These are phyloP conservation scores for Clavispora phyllophila DNA, from an alignment of 805 yeast genomes.

Conservation along the genomic window DNA sequence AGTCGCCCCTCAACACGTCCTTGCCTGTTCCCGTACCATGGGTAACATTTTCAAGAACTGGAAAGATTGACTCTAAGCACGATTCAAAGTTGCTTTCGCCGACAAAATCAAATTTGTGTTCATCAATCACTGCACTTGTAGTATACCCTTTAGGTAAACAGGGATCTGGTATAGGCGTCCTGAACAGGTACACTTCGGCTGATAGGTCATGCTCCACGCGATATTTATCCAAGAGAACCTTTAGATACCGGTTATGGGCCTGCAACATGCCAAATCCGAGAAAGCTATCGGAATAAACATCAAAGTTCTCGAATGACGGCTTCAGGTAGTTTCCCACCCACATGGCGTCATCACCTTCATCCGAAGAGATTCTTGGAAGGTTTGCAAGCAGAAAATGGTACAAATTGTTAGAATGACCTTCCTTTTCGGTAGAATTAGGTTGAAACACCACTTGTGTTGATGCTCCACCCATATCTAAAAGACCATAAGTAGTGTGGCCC, in stretches of 20 bases:
- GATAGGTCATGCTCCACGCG: slow-evolving; percentile 13
- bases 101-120: slow-evolving; percentile 29
- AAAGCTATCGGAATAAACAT: slow-evolving; percentile 52
- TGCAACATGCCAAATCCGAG: slow-evolving; percentile 59
- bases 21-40: slow-evolving; percentile 16
- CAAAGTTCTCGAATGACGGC: slow-evolving; percentile 25
- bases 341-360: neutral
- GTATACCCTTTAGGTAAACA: slow-evolving; percentile 50
- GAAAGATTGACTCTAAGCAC: slow-evolving; percentile 46
- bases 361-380: slow-evolving; percentile 16
- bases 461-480: slow-evolving; percentile 62
- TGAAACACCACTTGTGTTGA: slow-evolving; percentile 62
- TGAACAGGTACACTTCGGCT: slow-evolving; percentile 11
- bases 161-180: slow-evolving; percentile 44
- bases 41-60: slow-evolving; percentile 35
- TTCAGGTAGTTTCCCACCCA: slow-evolving; percentile 1
- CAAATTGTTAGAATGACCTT: slow-evolving; percentile 42
- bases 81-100: slow-evolving; percentile 50
- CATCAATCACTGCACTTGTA: slow-evolving; percentile 19
- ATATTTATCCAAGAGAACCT: slow-evolving; percentile 25
- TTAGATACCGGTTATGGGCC: slow-evolving; percentile 45
- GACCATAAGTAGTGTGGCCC: slow-evolving; percentile 47
- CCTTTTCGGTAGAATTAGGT: slow-evolving; percentile 45
- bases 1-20: slow-evolving; percentile 18
- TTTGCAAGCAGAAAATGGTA: slow-evolving; percentile 41